phyloP scores from a whole-genome alignment of 1,139 yeast species.

The Nakaseomyces kungkrabaensis region DNA sequence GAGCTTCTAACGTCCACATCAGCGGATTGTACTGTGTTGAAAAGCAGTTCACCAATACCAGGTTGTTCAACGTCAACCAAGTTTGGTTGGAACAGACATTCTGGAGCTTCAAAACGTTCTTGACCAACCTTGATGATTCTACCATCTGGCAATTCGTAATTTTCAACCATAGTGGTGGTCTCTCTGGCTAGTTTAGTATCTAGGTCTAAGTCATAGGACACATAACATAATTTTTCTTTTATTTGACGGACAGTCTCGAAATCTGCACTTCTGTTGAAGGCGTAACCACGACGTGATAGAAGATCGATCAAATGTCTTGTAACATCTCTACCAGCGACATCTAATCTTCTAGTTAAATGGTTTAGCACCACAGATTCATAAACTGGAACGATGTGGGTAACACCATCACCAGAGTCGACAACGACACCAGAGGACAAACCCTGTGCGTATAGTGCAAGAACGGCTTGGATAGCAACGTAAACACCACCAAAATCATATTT shows the following conservation, averaged over 20 bases:
- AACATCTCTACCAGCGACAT: slow-evolving; percentile 97
- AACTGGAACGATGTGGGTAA: slow-evolving; percentile 95
- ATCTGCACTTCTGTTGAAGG: slow-evolving; percentile 96
- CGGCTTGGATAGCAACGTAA: slow-evolving; percentile 97
- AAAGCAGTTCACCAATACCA: slow-evolving; percentile 87
- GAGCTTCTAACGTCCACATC: slow-evolving; percentile 89
- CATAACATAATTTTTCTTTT: slow-evolving; percentile 91
- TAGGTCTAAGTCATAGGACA: slow-evolving; percentile 83
- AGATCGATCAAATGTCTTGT: slow-evolving; percentile 87
- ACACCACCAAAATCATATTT: slow-evolving; percentile 93
- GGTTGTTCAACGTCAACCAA: slow-evolving; percentile 97
- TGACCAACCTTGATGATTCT: slow-evolving; percentile 88
- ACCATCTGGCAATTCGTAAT: slow-evolving; percentile 93
- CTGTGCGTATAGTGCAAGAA: slow-evolving; percentile 91
- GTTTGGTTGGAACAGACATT: slow-evolving; percentile 93
- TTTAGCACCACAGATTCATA: slow-evolving; percentile 92
- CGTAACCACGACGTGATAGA: slow-evolving; percentile 90
- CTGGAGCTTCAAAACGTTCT: slow-evolving; percentile 96
- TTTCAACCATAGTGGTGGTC: slow-evolving; percentile 86
- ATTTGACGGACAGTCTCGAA: slow-evolving; percentile 97
- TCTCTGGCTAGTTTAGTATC: slow-evolving; percentile 84
- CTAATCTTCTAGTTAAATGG: slow-evolving; percentile 84
- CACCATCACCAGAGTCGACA: slow-evolving; percentile 93
- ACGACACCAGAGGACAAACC: slow-evolving; percentile 97
- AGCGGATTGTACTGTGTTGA: slow-evolving; percentile 87